Conservation (phyloP, 768 basidiomycete species). For the Podaxis pistillaris region DNA sequence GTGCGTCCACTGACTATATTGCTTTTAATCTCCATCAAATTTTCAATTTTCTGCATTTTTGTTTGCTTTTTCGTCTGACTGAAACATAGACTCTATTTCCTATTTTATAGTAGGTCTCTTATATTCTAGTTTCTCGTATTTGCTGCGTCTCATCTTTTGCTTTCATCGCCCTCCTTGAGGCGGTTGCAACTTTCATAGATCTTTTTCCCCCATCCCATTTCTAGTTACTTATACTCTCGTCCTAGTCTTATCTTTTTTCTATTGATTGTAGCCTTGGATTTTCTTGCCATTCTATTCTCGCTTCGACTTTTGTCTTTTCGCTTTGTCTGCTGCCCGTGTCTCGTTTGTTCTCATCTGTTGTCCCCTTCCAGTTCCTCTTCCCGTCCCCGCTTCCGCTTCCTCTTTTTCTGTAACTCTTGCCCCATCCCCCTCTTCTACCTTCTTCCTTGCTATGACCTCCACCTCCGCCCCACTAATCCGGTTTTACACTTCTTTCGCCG, state of each 20-base stretch:
- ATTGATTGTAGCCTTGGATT: constrained; percentile 21
- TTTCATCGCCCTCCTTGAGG: constrained; percentile 17
- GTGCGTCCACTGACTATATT: constrained; percentile 28
- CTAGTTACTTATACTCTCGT: not conserved
- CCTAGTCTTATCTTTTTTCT: constrained; percentile 7
- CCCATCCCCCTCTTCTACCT: constrained; percentile 14
- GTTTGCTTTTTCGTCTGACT: constrained; percentile 14
- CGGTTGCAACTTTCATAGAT: constrained; percentile 13
- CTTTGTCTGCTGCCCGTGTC: not conserved
- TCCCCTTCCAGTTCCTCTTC: constrained; percentile 13
- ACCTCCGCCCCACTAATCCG: constrained; percentile 17
- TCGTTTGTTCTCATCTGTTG: not conserved
- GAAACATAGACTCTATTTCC: constrained; percentile 16
- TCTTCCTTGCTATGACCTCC: not conserved
- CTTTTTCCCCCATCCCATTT: constrained; percentile 9
- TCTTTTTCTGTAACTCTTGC: constrained; percentile 12
- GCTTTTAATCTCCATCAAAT: constrained; percentile 26
- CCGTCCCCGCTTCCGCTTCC: constrained; percentile 6
- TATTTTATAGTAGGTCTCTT: constrained; percentile 15
- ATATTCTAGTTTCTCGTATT: constrained; percentile 7
- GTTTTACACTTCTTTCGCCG: constrained; percentile 14
- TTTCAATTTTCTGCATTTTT: constrained; percentile 20
- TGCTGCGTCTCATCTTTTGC: not conserved
- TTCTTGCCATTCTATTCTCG: constrained; percentile 8
- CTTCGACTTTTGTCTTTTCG: not conserved